phyloP scores from a whole-genome alignment of 305 asterid genomes.

The Fraxinus nigra region DNA sequence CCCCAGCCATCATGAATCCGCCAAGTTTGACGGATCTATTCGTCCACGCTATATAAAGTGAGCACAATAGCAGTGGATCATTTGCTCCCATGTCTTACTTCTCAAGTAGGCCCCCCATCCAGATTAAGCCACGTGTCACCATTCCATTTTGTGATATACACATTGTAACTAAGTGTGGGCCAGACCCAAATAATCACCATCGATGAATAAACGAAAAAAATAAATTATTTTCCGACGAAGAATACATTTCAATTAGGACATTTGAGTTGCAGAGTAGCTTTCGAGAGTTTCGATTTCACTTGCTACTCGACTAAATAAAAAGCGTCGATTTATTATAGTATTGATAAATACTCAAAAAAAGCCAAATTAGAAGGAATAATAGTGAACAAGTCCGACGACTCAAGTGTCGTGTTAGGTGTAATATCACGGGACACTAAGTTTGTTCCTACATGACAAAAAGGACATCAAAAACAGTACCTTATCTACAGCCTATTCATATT shows the following conservation, averaged over 20 bases:
- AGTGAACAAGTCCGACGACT: neutral
- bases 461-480: neutral
- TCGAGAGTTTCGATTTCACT: neutral
- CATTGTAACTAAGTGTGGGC: neutral
- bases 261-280: neutral
- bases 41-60: slow-evolving; percentile 19
- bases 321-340: neutral
- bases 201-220: neutral
- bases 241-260: neutral
- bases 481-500: neutral
- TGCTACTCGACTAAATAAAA: neutral
- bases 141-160: neutral
- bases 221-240: neutral
- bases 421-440: slow-evolving; percentile 19
- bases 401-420: neutral
- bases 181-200: neutral
- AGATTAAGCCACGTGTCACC: slow-evolving; percentile 12
- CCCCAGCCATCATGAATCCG: slow-evolving; percentile 17
- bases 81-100: slow-evolving; percentile 24
- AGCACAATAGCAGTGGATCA: slow-evolving; percentile 34
- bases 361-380: neutral
- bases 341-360: neutral
- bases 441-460: slow-evolving; percentile 13
- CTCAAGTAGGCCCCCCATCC: slow-evolving; percentile 15
- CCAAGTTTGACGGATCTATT: slow-evolving; percentile 27